Percentiles rank a stretch among this genome's conserved stretches.
These are phyloP conservation scores for Hypoxylon rickii DNA, from an alignment of 495 filamentous ascomycete species.

Conservation along the genomic window DNA sequence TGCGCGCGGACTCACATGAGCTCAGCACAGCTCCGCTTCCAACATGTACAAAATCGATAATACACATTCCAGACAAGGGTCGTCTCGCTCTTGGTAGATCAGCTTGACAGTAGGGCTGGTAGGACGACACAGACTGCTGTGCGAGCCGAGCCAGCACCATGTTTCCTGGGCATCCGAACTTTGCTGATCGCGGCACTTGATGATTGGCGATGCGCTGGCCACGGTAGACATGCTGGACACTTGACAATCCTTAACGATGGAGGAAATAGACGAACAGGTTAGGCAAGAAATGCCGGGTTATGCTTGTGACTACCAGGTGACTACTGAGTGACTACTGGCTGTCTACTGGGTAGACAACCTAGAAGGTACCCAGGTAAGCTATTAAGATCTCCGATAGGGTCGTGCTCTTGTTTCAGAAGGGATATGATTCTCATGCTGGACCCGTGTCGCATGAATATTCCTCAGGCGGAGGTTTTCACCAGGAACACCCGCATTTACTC, in stretches of 20 bases:
- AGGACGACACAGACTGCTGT: conserved; percentile 18
- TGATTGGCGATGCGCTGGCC: conserved; percentile 31
- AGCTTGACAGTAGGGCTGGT: conserved; percentile 27
- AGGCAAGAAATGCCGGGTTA: conserved; percentile 30
- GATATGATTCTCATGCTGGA: conserved; percentile 33
- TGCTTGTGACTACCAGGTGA: conserved; percentile 14
- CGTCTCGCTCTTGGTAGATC: conserved; percentile 27
- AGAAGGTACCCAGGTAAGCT: neutral
- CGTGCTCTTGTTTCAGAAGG: conserved; percentile 33
- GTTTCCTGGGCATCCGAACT: conserved; percentile 11
- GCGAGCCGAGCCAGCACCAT: conserved; percentile 26
- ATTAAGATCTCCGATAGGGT: conserved; percentile 38
- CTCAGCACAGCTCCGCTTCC: conserved; percentile 11
- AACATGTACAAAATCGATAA: conserved; percentile 18
- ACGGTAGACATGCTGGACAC: conserved; percentile 13
- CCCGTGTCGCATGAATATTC: conserved; percentile 18
- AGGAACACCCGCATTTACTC: too few relatives aligned
- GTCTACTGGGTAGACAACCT: neutral
- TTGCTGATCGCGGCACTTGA: conserved; percentile 36
- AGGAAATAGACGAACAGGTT: conserved; percentile 27
- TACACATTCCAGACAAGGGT: conserved; percentile 33
- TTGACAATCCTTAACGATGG: neutral
- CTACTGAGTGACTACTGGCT: neutral
- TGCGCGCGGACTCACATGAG: conserved; percentile 28
- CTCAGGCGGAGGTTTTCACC: conserved; percentile 9